Conservation (phyloP, 1,284 basidiomycete genomes). For the Trichosporon ovoides region DNA sequence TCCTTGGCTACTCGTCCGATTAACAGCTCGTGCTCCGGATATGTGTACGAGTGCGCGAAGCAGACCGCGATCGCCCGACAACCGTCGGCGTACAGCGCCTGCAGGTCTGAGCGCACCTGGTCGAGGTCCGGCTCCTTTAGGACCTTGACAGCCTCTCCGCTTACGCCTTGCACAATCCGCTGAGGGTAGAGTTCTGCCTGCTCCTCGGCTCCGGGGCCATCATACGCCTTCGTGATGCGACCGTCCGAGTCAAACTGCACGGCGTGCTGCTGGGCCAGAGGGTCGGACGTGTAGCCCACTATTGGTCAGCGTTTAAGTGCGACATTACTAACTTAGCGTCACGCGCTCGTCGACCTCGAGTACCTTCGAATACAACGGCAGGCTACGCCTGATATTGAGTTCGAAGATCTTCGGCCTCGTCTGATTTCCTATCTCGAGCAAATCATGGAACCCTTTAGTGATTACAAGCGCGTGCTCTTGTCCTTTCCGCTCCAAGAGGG, state of each 20-base stretch:
- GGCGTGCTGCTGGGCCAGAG: conserved; percentile 66
- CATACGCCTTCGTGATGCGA: conserved; percentile 60
- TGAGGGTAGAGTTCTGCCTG: conserved; percentile 13
- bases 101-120: conserved; percentile 54
- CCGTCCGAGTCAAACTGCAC: conserved; percentile 68
- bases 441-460: conserved; percentile 50
- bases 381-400: conserved; percentile 45
- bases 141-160: conserved; percentile 86
- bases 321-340: conserved; percentile 60
- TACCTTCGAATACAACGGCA: conserved; percentile 51
- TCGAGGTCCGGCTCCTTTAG: conserved; percentile 22
- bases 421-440: conserved; percentile 51
- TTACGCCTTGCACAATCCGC: conserved; percentile 68
- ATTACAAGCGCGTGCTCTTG: conserved; percentile 85
- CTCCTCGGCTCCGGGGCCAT: conserved; percentile 47
- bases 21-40: conserved; percentile 57
- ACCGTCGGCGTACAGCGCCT: conserved; percentile 65
- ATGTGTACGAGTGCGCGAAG: conserved; percentile 74
- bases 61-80: conserved; percentile 80
- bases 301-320: background rate
- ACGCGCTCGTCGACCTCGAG: conserved; percentile 54
- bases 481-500: conserved; percentile 88
- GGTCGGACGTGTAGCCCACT: conserved; percentile 85
- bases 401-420: conserved; percentile 43
- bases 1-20: conserved; percentile 68